Base-by-base conservation (phyloP, 805 yeast species). In the Yarrowia phangngaensis region DNA sequence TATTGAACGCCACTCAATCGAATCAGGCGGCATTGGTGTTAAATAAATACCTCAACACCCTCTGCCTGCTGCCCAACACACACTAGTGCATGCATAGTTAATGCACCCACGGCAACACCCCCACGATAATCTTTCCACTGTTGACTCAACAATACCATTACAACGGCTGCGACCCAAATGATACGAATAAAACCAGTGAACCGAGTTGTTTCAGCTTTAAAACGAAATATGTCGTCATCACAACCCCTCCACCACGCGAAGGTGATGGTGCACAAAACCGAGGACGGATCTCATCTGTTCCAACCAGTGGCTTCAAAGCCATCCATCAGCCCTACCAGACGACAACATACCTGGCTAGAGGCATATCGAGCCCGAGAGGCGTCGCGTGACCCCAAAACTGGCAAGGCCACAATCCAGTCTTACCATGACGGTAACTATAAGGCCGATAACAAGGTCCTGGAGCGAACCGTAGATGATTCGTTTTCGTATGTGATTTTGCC, bases 291-390 rank as follows among this genome's bases (percentile, higher is more conserved):
- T 9, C 61, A 58, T 38, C 40, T 59, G 33, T 65, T 64, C 54
- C 60, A 58, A 27, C 69, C 69, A 4, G 61, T 60, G 8, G 68
- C 62, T 13, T 52, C 62, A 11, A 57, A 56, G 33, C 45, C 60
- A 2, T 52, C 56, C 6, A 56, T 60, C 9, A 64, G 69, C 14
- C 72, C 76, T 3, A 69, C 69, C 58, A 54, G 63, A 15, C 59
- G 70, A 31, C 61, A 61, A 35, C 86, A 82, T 29, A 85, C 96
- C 3, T 89, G 97, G 97, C 67, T 86, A 60, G 86, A 79, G 49
- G 95, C 96, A 0, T 69, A 88, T 53, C 74, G 75, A 12, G 92
- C 86, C 57, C 73, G 88, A 47, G 76, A 80, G 56, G 85, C 81
- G 53, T 92, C 95, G n/a, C 78, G 79, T 56, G 70, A 78, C 24